Evolutionary conservation across 2,329 filamentous ascomycete species (phyloP).

Genomic region (Penicillium sp.): DNA sequence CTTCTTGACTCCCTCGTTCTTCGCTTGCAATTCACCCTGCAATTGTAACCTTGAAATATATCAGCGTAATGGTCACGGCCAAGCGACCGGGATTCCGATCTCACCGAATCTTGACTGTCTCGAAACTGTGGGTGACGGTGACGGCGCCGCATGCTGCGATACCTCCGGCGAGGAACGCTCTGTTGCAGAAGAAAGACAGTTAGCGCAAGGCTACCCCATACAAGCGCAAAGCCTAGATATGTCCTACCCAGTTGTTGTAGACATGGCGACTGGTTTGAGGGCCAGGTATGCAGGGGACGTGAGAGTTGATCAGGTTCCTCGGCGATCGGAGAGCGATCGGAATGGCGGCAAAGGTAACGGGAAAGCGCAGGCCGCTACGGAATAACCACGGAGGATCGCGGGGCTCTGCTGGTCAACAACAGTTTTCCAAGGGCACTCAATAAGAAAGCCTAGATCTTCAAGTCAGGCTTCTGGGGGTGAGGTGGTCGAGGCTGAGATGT

Average conservation of each 20-base stretch:
- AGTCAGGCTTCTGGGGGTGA: constrained; percentile 2
- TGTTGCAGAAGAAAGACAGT: constrained; percentile 24
- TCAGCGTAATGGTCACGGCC: constrained; percentile 4
- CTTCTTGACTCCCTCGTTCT: constrained; percentile 75
- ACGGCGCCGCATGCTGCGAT: constrained; percentile 96
- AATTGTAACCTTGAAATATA: constrained; percentile 70
- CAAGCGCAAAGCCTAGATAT: neutral
- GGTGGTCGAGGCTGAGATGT: constrained; percentile 9
- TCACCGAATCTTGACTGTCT: constrained; percentile 97
- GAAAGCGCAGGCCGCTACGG: neutral
- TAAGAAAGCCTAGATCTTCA: neutral
- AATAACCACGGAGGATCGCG: neutral
- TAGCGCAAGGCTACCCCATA: constrained; percentile 7
- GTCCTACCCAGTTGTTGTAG: constrained; percentile 51
- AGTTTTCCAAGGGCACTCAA: neutral
- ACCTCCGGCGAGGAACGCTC: constrained; percentile 91
- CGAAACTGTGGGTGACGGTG: constrained; percentile 95
- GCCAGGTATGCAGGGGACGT: neutral
- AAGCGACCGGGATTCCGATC: constrained; percentile 16
- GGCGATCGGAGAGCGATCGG: constrained; percentile 20
- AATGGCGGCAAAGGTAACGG: constrained; percentile 7
- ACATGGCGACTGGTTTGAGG: constrained; percentile 38
- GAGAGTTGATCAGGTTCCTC: constrained; percentile 5
- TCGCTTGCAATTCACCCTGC: constrained; percentile 89
- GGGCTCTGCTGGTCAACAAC: neutral